Base-by-base conservation (phyloP, 768 basidiomycete species). In the Serendipita sp. region DNA sequence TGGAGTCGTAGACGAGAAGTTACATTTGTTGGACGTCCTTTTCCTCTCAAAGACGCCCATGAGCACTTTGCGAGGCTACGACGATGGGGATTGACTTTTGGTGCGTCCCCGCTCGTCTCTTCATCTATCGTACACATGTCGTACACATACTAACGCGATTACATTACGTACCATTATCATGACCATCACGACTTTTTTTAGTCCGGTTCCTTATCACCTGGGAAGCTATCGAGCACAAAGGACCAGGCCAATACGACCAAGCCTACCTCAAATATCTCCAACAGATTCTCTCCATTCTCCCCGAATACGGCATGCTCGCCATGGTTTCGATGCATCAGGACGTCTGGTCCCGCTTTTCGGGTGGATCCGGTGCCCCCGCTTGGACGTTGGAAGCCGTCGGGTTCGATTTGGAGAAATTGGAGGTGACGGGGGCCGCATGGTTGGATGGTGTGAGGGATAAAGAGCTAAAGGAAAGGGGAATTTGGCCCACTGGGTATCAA, bases 201-300 rank as follows among this genome's bases (percentile, higher is more conserved):
- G 91, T 96, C 63, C 81, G 94, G 45, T 92, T 99, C 70, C 83
- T 94, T 32, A 83, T 98, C 3, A 94, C 95, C 0, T 99, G 95
- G 95, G 95, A 99, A 72, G 92, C 95, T 0, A 79, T 98, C 15
- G 95, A 97, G 71, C 96, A 98, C 71, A 83, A 81, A 66, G 95
- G 92, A 69, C 89, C 84, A 93, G 92, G 92, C 0, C 72, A 84
- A 18, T 94, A 95, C 70, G 95, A 98, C 72, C 75, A 74, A 3
- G 85, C 86, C 62, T 98, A 96, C 72, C 77, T 98, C 3, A 71
- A 78, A 16, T 97, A 98, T 71, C 75, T 99, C 35, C 83, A 83
- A 65, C 70, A 76, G 1, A 74, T 99, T 2, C 76, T 92, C 7
- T 80, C 82, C 0, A 70, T 89, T 30, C 76, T 92, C 30, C 86